Evolutionary conservation across 495 filamentous ascomycete species (phyloP).

Genomic region (Arthonia radiata): DNA sequence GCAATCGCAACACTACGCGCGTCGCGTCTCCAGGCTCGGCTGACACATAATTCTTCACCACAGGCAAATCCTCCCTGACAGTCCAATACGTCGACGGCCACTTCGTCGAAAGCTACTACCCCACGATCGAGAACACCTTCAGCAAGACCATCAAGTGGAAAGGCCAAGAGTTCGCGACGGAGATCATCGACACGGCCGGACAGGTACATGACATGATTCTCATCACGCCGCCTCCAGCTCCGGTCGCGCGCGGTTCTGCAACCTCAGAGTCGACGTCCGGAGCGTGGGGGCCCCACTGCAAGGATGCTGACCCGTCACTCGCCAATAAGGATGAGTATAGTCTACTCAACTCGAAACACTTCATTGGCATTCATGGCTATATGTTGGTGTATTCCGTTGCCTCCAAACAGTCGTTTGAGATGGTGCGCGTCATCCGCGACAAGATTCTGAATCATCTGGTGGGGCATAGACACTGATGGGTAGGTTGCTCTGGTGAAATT

Average conservation of each 20-base stretch:
- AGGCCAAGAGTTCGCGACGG: constrained; percentile 78
- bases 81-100: constrained; percentile 95
- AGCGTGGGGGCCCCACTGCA: neutral
- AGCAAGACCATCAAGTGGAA: constrained; percentile 81
- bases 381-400: constrained; percentile 94
- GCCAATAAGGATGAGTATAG: constrained; percentile 72
- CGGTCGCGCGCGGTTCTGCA: constrained; percentile 1
- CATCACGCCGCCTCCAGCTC: constrained; percentile 1
- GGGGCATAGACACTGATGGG: constrained; percentile 9
- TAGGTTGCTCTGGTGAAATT: constrained; percentile 1
- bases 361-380: constrained; percentile 98
- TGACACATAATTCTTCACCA: neutral
- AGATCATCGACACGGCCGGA: constrained; percentile 95
- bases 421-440: constrained; percentile 81
- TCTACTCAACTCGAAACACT: constrained; percentile 94
- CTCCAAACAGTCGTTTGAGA: constrained; percentile 84
- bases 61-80: constrained; percentile 93
- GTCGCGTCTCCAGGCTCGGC: too few species aligned
- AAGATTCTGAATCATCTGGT: constrained; percentile 95
- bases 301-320: constrained; percentile 1
- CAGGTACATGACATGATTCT: constrained; percentile 32
- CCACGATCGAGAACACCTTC: constrained; percentile 97
- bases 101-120: constrained; percentile 97
- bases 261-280: constrained; percentile 4
- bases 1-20: neutral